Evolutionary conservation across 257 asterid species (phyloP), one percentile per base, ranked within the genome.

Genomic region (Plantago elongata): DNA sequence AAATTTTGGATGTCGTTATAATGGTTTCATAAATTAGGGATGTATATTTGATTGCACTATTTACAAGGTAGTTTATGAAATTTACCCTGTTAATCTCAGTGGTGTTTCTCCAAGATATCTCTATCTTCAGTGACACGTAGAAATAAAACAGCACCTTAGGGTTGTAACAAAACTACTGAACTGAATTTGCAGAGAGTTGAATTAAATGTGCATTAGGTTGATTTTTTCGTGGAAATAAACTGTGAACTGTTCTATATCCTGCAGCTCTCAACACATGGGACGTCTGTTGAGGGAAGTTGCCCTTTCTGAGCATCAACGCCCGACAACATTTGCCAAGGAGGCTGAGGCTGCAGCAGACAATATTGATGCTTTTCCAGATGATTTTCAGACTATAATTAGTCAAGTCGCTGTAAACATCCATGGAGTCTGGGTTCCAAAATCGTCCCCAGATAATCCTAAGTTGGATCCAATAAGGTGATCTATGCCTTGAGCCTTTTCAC

Each of bases 371-470:
- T 76, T 61, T 60, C 78, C 78, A 9, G 78, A 80, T 65, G 96
- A 92, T 74, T 82, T 87, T 72, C 85, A 75, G 73, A 64, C 81
- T 63, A 79, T 86, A 45, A 65, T 87, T 66, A 62, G 49, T 65
- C 74, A 82, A 76, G 80, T 89, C 65, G 95, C 95, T 54, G 73
- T 78, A 18, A 76, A 86, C 64, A 75, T 93, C 65, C 96, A 93
- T 72, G 99, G 89, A 48, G 83, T 84, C 71, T 84, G 79, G 51
- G 88, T 93, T 57, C 82, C 81, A 47, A 93, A 78, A 77, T 87
- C 94, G 50, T 93, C 95, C 0, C 83, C 82, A 45, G 95, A 82
- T 63, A 51, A 78, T 76, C 89, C 89, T n/a, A 77, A 80, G 59
- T 76, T 67, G 74, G 97, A 89, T 63, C 49, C 65, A 51, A 71